Conservation (phyloP, 306 rosid genomes). For the Sindora glabra region DNA sequence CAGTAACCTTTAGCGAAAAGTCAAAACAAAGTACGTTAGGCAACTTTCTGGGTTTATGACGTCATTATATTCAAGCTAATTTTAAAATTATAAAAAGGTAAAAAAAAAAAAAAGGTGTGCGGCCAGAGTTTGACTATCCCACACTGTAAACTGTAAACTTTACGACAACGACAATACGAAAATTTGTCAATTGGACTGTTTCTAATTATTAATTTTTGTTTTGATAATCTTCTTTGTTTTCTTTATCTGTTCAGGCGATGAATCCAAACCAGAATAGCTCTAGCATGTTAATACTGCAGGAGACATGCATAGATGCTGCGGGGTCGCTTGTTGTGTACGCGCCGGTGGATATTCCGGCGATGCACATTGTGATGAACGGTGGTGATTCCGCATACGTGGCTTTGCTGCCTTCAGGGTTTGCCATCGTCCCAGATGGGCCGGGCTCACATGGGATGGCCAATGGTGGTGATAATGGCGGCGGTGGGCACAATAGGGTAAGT, state of each 20-base stretch:
- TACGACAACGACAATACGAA: slow-evolving; percentile 14
- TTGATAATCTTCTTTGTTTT: no score
- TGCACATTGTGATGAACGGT: slow-evolving; percentile 87
- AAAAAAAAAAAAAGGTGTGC: neutral
- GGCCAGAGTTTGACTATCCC: slow-evolving; percentile 38
- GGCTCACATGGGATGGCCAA: slow-evolving; percentile 28
- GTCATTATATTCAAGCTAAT: neutral
- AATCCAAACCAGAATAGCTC: slow-evolving; percentile 87
- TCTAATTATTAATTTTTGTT: no score
- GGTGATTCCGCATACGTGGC: slow-evolving; percentile 87
- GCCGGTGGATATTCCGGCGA: slow-evolving; percentile 75
- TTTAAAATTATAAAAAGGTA: no score
- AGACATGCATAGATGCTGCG: slow-evolving; percentile 80
- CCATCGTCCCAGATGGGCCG: slow-evolving; percentile 62
- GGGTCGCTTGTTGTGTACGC: slow-evolving; percentile 85
- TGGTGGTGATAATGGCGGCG: slow-evolving; percentile 54
- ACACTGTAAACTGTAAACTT: neutral
- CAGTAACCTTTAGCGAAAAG: slow-evolving; percentile 31
- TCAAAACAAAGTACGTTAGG: slow-evolving; percentile 43
- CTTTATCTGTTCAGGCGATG: slow-evolving; percentile 34
- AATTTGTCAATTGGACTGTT: no score
- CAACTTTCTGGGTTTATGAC: slow-evolving; percentile 26
- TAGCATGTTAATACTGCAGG: slow-evolving; percentile 94
- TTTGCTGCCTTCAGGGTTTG: slow-evolving; percentile 78
- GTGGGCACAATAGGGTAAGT: slow-evolving; percentile 15